These are phyloP conservation scores for Hippophae gyantsensis DNA, from an alignment of 306 rosid species.

Conservation along the genomic window DNA sequence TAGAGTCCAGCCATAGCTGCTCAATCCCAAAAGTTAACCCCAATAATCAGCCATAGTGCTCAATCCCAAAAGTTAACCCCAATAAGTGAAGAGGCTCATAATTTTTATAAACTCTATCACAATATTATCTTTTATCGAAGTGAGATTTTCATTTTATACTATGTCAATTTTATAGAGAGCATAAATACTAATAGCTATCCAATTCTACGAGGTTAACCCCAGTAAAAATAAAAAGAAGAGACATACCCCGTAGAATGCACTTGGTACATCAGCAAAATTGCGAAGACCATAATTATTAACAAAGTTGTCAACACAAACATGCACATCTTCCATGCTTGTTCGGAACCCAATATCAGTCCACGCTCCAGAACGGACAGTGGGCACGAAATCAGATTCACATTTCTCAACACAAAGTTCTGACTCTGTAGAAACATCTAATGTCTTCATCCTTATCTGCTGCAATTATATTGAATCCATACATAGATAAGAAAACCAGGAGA, in stretches of 20 bases:
- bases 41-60: too few species aligned
- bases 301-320: constrained; percentile 57
- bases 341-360: constrained; percentile 55
- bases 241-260: constrained; percentile 76
- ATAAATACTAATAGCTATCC: too few species aligned
- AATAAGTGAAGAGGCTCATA: too few species aligned
- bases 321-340: constrained; percentile 68
- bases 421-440: constrained; percentile 35
- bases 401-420: constrained; percentile 29
- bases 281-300: constrained; percentile 29
- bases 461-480: constrained; percentile 7
- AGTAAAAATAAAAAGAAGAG: constrained; percentile 9
- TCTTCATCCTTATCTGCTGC: constrained; percentile 40
- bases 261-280: constrained; percentile 39
- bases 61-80: too few species aligned
- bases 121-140: too few species aligned
- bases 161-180: too few species aligned
- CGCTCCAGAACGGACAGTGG: constrained; percentile 65
- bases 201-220: too few species aligned
- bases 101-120: too few species aligned
- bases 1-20: too few species aligned
- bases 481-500: neutral
- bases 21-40: too few species aligned
- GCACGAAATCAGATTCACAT: constrained; percentile 46
- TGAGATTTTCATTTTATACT: too few species aligned